Base-by-base conservation (phyloP, 305 asterid species). In the Fraxinus paxiana region DNA sequence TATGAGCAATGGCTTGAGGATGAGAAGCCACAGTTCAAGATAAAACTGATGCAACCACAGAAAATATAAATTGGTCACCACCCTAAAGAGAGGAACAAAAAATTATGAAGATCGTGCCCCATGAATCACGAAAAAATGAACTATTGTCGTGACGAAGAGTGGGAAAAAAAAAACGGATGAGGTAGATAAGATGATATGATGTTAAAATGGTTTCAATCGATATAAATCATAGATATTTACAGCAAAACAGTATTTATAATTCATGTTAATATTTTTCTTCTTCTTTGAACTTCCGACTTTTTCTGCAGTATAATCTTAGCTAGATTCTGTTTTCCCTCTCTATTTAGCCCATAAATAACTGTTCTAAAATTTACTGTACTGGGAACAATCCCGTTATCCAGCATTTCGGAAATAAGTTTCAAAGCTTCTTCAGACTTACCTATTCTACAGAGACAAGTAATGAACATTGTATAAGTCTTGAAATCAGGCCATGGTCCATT, bases 371-470 rank as follows among this genome's bases (percentile, higher is more conserved):
- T 95, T 65, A 93, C 79, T 0, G 94, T 82, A 82, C 98, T 93
- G 2, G 98, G 98, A 84, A 86, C 77, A 28, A 95, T 88, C 85
- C 98, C 95, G 73, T 41, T 33, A 9, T 48, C 82, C 90, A 90
- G 46, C 98, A 95, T 95, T 35, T 91, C 92, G 4, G 87, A 65
- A 48, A 91, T 69, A 70, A 95, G 96, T 46, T 77, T 83, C 24
- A 88, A 77, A 78, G 97, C 98, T 83, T 93, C 95, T 87, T 91
- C 98, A 69, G 98, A 95, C 78, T 82, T 83, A 43, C 96, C 95
- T 26, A 75, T 56, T 83, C 80, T 86, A 86, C 98, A 91, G 1
- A 95, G 91, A 82, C 97, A 90, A 73, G 86, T 74, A 51, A 95
- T 88, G 75, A 93, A 88, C 97, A 92, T 93, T 0, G 98, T 89